These are phyloP conservation scores for Spizellomyces sp. DNA, from an alignment of 192 early-diverging fungal genomes.

Conservation along the genomic window DNA sequence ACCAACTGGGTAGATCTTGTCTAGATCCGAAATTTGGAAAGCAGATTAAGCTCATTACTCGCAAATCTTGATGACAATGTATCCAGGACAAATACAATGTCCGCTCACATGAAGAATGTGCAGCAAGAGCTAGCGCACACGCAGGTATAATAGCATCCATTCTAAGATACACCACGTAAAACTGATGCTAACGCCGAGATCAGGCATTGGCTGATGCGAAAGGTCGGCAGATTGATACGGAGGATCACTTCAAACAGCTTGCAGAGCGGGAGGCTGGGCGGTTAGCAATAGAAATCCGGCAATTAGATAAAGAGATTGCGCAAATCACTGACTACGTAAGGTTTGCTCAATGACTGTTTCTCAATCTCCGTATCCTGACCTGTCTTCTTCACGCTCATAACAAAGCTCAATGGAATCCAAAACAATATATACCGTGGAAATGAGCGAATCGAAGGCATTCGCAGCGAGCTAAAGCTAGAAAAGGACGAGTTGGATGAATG, in stretches of 20 bases:
- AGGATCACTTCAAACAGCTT: conserved; percentile 62
- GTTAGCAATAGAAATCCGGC: conserved; percentile 49
- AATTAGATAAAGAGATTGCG: conserved; percentile 56
- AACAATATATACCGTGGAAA: conserved; percentile 60
- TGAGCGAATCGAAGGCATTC: conserved; percentile 55
- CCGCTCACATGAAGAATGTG: conserved; percentile 59
- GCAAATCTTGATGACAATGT: conserved; percentile 55
- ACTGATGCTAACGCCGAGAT: background rate
- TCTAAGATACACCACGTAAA: background rate
- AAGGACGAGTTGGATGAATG: conserved; percentile 63
- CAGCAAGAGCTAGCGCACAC: conserved; percentile 57
- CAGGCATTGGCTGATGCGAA: conserved; percentile 57
- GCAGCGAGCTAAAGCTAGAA: conserved; percentile 56
- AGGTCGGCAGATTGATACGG: conserved; percentile 59
- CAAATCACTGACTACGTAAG: conserved; percentile 52
- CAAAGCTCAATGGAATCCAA: conserved; percentile 52
- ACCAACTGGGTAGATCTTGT: background rate
- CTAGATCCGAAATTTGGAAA: conserved; percentile 48
- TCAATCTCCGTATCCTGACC: background rate
- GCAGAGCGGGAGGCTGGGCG: conserved; percentile 58
- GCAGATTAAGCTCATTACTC: conserved; percentile 37
- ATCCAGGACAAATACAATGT: conserved; percentile 49
- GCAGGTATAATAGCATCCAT: conserved; percentile 33
- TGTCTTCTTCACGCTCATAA: background rate
- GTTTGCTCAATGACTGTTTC: background rate